A percentile compares a stretch with the other conserved stretches of the same genome.
These are phyloP conservation scores for Leptographium radiaticola DNA, from an alignment of 2,329 filamentous ascomycete genomes.

Conservation along the genomic window DNA sequence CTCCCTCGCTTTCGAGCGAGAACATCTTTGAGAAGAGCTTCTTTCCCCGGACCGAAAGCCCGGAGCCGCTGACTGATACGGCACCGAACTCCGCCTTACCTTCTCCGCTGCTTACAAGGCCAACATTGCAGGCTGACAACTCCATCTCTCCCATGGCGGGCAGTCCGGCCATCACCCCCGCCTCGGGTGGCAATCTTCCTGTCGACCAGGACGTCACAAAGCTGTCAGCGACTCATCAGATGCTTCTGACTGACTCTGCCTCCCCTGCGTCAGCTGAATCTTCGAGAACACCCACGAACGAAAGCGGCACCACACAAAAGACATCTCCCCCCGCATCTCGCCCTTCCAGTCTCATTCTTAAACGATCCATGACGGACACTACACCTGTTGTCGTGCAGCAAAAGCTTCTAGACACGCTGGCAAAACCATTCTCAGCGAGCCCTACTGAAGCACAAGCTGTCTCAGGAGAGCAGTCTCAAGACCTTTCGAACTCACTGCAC, in stretches of 20 bases:
- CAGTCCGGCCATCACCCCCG: not conserved
- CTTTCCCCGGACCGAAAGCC: slow-evolving; percentile 37
- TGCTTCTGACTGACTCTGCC: not conserved
- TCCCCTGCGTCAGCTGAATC: slow-evolving; percentile 31
- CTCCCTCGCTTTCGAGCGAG: slow-evolving; percentile 55
- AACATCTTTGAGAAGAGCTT: slow-evolving; percentile 85
- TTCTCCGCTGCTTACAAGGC: slow-evolving; percentile 11
- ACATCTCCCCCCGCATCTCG: slow-evolving; percentile 43
- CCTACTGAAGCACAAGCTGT: not conserved
- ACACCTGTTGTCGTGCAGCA: slow-evolving; percentile 62
- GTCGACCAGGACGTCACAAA: not conserved
- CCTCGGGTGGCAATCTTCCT: not conserved
- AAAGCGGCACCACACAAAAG: slow-evolving; percentile 36
- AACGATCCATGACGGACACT: slow-evolving; percentile 80
- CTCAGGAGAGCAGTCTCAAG: not conserved
- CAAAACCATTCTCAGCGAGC: slow-evolving; percentile 58
- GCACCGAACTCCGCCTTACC: not conserved
- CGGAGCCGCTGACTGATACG: slow-evolving; percentile 25
- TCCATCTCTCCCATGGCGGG: not conserved
- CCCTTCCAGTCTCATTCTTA: slow-evolving; percentile 49
- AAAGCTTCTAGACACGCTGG: slow-evolving; percentile 72
- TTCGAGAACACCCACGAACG: slow-evolving; percentile 41
- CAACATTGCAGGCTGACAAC: not conserved
- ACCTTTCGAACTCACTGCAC: no score
- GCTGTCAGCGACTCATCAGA: not conserved